These are phyloP conservation scores for Aspergillus fumigatus DNA, from an alignment of 2,329 filamentous ascomycete genomes.

Conservation along the genomic window DNA sequence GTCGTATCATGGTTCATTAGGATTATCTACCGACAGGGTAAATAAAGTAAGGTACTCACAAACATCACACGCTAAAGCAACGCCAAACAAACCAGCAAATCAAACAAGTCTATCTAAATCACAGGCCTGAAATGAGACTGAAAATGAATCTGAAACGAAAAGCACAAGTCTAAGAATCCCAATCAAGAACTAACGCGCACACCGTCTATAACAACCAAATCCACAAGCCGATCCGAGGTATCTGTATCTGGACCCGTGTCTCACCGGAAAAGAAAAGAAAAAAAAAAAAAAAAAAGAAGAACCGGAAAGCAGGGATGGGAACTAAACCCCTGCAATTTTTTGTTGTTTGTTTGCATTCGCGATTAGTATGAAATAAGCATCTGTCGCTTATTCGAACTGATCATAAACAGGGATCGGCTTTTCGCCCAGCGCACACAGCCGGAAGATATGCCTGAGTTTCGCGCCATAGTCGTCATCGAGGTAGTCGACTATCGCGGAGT, in stretches of 20 bases:
- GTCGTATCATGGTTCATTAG: background rate
- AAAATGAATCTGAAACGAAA: slow-evolving; percentile 1
- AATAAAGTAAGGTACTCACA: background rate
- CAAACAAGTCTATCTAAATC: background rate
- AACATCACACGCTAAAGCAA: background rate
- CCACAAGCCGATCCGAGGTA: slow-evolving; percentile 14
- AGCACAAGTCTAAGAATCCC: slow-evolving; percentile 3
- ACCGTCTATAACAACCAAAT: slow-evolving; percentile 16
- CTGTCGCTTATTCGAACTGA: slow-evolving; percentile 23
- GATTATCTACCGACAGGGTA: background rate
- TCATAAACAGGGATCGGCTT: slow-evolving; percentile 45
- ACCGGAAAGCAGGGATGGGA: background rate
- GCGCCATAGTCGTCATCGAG: slow-evolving; percentile 43
- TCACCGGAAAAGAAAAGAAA: slow-evolving; percentile 6
- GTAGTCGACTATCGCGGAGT: slow-evolving; percentile 50
- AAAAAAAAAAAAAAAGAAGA: background rate
- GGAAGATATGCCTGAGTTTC: slow-evolving; percentile 48
- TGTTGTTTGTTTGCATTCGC: no score
- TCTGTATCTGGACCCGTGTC: background rate
- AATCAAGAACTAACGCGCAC: slow-evolving; percentile 2
- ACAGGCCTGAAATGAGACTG: background rate
- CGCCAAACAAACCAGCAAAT: background rate
- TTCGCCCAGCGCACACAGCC: slow-evolving; percentile 47
- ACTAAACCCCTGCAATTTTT: no score
- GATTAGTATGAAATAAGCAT: background rate